Base-by-base conservation (phyloP, 1,139 yeast species). In the Yamadazyma blattariae region DNA sequence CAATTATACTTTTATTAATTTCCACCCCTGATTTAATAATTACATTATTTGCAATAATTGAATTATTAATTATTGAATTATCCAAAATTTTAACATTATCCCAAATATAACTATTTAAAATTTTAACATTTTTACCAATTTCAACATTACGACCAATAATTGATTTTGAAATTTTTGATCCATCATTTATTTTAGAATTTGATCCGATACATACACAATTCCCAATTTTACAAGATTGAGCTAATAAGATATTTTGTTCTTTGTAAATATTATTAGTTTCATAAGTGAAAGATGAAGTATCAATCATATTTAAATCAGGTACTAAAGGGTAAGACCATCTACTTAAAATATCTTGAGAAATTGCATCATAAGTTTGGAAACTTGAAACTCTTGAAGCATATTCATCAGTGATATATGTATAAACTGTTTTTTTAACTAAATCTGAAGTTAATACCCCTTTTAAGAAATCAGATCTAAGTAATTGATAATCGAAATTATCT, bases 351-450 rank as follows among this genome's bases (percentile, higher is more conserved):
- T 92, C 97, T 57, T 86, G 92, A n/a, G 94, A 77, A 13, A 92
- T 79, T 7, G 96, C 92, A 55, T 85, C 90, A 56, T 89, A 94
- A 1, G 97, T 87, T 50, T 86, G 88, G 80, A 94, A 82, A 55
- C 92, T 83, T 53, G 90, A 95, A 7, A 89, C 97, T 57, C 99
- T 77, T 1, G 96, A 94, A 16, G 96, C 96, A 56, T 89, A 90
- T 44, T 67, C 74, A 39, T 77, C 77, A 46, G 78, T 67, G 29
- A 90, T 77, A 53, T 88, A 89, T 0, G 95, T 87, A 57, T 92
- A 92, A 28, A 92, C 86, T 40, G 94, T 86, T 56, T 92, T 92
- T 47, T 90, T 92, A 49, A 92, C 68, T 48, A 92, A 74, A 60
- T 92, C 99, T 34, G 95, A 84, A 11, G 95, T 82, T 41, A 94